Percentiles rank a stretch among this genome's conserved stretches.
Conservation (phyloP, 2,329 filamentous ascomycete genomes). For the Juglanconis juglandina region DNA sequence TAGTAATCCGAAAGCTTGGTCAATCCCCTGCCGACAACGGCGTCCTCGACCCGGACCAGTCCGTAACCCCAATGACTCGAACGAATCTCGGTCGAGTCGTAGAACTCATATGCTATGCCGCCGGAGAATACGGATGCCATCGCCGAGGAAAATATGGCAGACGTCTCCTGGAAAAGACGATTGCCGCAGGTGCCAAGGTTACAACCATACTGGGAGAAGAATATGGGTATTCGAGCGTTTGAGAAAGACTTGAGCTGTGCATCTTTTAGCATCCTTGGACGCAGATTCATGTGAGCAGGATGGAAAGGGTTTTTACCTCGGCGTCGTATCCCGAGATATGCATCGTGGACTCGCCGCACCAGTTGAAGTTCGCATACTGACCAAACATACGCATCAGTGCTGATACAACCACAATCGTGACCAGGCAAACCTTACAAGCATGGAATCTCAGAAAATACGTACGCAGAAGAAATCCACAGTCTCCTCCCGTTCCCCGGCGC, state of each 20-base stretch:
- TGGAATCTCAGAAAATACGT: not conserved
- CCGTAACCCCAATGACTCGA: conserved; percentile 29
- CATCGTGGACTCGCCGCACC: conserved; percentile 51
- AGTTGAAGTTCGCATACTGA: conserved; percentile 54
- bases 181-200: conserved; percentile 42
- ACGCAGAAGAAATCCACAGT: conserved; percentile 19
- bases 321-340: conserved; percentile 47
- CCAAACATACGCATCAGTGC: not conserved
- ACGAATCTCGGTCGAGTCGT: conserved; percentile 42
- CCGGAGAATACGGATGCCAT: conserved; percentile 56
- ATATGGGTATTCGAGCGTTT: conserved; percentile 53
- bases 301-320: conserved; percentile 7
- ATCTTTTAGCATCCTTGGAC: not conserved
- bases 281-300: not conserved
- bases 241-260: conserved; percentile 44
- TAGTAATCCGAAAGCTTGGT: conserved; percentile 13
- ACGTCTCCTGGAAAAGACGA: conserved; percentile 56
- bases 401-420: not conserved
- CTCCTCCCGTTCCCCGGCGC: conserved; percentile 15
- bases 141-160: conserved; percentile 50
- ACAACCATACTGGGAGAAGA: conserved; percentile 64
- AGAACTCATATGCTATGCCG: conserved; percentile 60
- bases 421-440: no score
- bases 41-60: conserved; percentile 34
- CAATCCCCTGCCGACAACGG: conserved; percentile 1